Evolutionary conservation across 129 eudicot genomes (phyloP).

Genomic region (Dittrichia graveolens): DNA sequence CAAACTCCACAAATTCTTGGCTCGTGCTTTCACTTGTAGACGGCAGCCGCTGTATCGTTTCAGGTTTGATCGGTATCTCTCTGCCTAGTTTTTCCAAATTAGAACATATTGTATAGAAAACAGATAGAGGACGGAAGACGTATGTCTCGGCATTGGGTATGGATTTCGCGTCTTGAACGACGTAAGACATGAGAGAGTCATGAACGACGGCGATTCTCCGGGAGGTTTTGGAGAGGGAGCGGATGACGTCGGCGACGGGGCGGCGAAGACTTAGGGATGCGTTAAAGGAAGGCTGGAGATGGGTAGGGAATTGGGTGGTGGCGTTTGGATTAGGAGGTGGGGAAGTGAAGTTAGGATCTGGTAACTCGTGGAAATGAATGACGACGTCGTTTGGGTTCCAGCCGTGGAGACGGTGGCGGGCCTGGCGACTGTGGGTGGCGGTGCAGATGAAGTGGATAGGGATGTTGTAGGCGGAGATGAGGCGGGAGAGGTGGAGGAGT

Average conservation of each 20-base stretch:
- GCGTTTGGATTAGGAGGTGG: constrained; percentile 19
- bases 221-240: constrained; percentile 23
- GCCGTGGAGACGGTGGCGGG: constrained; percentile 39
- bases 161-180: constrained; percentile 41
- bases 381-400: constrained; percentile 13
- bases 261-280: constrained; percentile 36
- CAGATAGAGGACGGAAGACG: constrained; percentile 30
- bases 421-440: constrained; percentile 48
- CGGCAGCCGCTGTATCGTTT: constrained; percentile 21
- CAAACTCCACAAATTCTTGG: constrained; percentile 32
- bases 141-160: constrained; percentile 55
- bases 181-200: constrained; percentile 46
- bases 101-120: constrained; percentile 15
- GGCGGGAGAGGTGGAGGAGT: constrained; percentile 59
- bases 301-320: constrained; percentile 39
- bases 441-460: constrained; percentile 45
- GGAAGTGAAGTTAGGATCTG: constrained; percentile 22
- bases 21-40: constrained; percentile 4
- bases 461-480: constrained; percentile 49
- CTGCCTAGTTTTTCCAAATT: constrained; percentile 25
- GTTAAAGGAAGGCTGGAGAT: constrained; percentile 31
- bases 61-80: constrained; percentile 24
- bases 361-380: constrained; percentile 47
- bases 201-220: constrained; percentile 38
- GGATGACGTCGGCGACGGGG: constrained; percentile 33